Evolutionary conservation across 768 basidiomycete genomes (phyloP), one percentile per base, ranked within the genome.

Genomic region (Nidula microcarpa): DNA sequence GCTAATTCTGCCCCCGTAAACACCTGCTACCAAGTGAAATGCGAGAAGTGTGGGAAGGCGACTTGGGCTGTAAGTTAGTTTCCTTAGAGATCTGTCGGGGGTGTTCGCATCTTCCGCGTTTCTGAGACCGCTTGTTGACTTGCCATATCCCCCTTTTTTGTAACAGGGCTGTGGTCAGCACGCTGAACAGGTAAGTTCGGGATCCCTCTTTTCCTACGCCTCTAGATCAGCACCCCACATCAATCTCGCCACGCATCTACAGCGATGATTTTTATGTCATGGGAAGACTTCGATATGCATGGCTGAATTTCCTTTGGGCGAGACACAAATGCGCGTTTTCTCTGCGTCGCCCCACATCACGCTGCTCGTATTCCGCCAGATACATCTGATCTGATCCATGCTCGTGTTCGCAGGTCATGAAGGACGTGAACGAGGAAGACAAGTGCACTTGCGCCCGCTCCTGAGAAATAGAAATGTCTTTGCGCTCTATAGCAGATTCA

Each of bases 131-230:
- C 6, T 50, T 49, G 33, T 13, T 49, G n/a, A 49, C 48, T 33
- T 11, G 18, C 34, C 16, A 13, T 49, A 32, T 49, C 43, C 44
- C 52, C 51, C 53, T 58, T 57, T 51, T 57, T 54, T 50, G 57
- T 49, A 49, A 59, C 72, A 89, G 88, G 88, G 88, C 48, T 90
- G 88, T 56, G 88, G 88, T 8, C 60, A 61, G 53, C 88, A 90
- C 67, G 79, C 78, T 62, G 82, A 87, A 50, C 55, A 69, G 66
- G 87, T 86, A 67, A 77, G 79, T 75, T 46, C 37, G 44, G 43
- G 10, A 52, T 47, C 48, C 49, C 39, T 43, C 49, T 43, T 58
- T 55, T 57, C 41, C 49, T 52, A 34, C 23, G 45, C 45, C 11
- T 47, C 30, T 23, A 32, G 45, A 47, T 51, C 34, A 36, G 34